Evolutionary conservation across 139 green algal species (phyloP), one percentile per base, ranked within the genome.

Genomic region (Coelastrella sp.): DNA sequence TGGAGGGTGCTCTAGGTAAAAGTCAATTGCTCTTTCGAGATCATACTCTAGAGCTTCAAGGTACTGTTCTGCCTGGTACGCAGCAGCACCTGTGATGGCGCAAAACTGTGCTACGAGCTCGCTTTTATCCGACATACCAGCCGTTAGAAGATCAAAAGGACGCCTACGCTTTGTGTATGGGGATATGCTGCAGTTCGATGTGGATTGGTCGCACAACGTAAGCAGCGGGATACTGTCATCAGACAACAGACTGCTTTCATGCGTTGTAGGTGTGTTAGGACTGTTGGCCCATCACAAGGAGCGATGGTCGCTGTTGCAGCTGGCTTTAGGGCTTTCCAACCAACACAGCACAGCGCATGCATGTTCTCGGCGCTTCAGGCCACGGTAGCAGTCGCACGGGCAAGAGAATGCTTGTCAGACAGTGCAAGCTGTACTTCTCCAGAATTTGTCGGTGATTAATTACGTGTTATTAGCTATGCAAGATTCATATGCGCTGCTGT

Each of bases 21-120:
- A 89, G 17, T 91, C 84, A 0, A 41, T 76, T 4, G 83, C 84
- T 6, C 73, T 69, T 50, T 91, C 85, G 17, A 92, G 43, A 51
- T 90, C 83, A 59, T 87, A 88, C 17, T 85, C 87, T n/a, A 87
- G 84, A 5, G 89, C 87, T 48, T 86, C 84, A 0, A 94, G 66
- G 11, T 91, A 87, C 66, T 94, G 83, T 23, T 88, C 69, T 1
- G 88, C 88, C 4, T 88, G 80, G 6, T 79, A 32, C 0, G 79
- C 62, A 27, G 81, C 38, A 1, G 81, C 84, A 4, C 85, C 88
- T 0, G 88, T 92, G 19, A 93, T 87, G 2, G 3, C 53, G 15
- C 50, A 83, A 63, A 93, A 93, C 40, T 84, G 62, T 3, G 57
- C 63, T 9, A 90, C 69, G 6, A 85, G 23, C 30, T 86, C 83